Percentiles rank a stretch among this genome's conserved stretches.
Evolutionary conservation across 1,139 yeast species (phyloP).

Genomic region (Hanseniaspora gamundiae): DNA sequence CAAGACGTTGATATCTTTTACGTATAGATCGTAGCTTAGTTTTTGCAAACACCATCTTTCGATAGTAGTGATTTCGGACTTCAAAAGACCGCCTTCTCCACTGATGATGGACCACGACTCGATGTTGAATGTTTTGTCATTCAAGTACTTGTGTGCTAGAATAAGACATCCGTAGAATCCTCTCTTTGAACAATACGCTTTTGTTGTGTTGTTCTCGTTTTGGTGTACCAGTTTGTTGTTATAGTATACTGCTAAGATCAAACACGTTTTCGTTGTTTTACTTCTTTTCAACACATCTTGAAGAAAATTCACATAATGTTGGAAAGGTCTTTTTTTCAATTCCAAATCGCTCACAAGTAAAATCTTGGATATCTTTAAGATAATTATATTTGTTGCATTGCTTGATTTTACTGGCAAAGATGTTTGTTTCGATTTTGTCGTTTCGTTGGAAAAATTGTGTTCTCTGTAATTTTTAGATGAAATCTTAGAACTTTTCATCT

Average conservation of each 20-base stretch:
- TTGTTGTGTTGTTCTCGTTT: slow-evolving; percentile 12
- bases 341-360: background rate
- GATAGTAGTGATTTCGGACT: slow-evolving; percentile 17
- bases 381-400: slow-evolving; percentile 1
- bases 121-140: slow-evolving; percentile 22
- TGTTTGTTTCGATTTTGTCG: background rate
- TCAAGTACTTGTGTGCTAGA: slow-evolving; percentile 21
- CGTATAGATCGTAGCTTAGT: slow-evolving; percentile 16
- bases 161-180: slow-evolving; percentile 20
- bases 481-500: too few relatives aligned
- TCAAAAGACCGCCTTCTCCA: slow-evolving; percentile 13
- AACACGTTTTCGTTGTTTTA: slow-evolving; percentile 15
- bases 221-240: slow-evolving; percentile 12
- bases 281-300: slow-evolving; percentile 20
- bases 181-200: slow-evolving; percentile 18
- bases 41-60: slow-evolving; percentile 22
- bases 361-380: background rate
- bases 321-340: background rate
- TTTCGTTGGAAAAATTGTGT: background rate
- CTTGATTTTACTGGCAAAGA: background rate
- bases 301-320: slow-evolving; percentile 10
- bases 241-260: slow-evolving; percentile 17
- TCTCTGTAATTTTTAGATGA: background rate
- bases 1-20: slow-evolving; percentile 9
- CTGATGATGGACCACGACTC: slow-evolving; percentile 22